Evolutionary conservation across 1,139 yeast genomes (phyloP), one percentile per base, ranked within the genome.

Genomic region (Geotrichum siamense): DNA sequence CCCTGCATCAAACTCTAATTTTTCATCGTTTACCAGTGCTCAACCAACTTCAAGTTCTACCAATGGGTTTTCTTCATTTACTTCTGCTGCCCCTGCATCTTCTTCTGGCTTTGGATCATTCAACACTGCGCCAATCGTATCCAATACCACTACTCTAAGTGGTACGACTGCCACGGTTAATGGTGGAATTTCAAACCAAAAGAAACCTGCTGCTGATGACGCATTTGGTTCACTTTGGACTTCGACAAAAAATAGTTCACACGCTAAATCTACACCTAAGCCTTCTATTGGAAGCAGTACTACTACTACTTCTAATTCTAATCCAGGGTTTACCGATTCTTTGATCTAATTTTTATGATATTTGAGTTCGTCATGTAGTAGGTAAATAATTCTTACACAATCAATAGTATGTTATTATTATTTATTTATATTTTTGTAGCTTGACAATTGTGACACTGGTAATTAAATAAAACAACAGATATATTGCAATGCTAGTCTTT

Each of bases 221-320:
- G 93, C 93, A 0, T 87, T 87, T 63, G 83, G 94, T 28, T 80
- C 86, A 16, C 70, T 87, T 53, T 84, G 91, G 69, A 71, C 80
- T 16, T 47, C 63, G 2, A 45, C 29, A 13, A 43, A 43, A 28
- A 38, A 27, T 15, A 42, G 34, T 30, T 5, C 21, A 6, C 5
- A 5, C 13, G 8, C 31, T 16, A n/a, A n/a, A n/a, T n/a, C n/a
- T n/a, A n/a, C n/a, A n/a, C 12, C 15, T 5, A 10, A 30, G 16
- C 34, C 34, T 16, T n/a, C 34, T 5, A 10, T 5, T 8, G 15
- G 15, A 5, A 9, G 15, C 16, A 28, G 15, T 15, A 8, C 12
- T 13, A 17, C 4, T 12, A 30, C 21, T 8, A 16, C 34, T 30
- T n/a, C 19, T 12, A 16, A 19, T 17, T 10, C n/a, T 12, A 12